Evolutionary conservation across 225 moss, liverwort and hornwort genomes (phyloP), one percentile per base, ranked within the genome.

Genomic region (Pseudisothecium myosuroides): DNA sequence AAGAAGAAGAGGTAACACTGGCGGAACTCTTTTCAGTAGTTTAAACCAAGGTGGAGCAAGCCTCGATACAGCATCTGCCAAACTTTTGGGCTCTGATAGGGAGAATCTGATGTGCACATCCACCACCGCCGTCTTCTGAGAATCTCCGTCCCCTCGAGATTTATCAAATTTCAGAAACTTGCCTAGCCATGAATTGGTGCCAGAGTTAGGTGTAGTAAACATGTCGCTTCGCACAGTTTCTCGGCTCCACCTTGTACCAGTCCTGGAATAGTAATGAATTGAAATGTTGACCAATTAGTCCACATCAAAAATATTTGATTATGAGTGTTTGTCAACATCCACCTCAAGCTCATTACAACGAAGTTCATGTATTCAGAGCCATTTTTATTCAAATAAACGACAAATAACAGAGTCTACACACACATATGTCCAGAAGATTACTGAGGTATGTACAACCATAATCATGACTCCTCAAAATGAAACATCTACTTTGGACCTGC

Each of bases 91-190:
- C 54, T 79, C 49, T 55, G 91, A 92, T 43, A 93, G 66, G 69
- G 92, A 90, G 22, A 94, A 77, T 67, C 90, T 91, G 74, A 92
- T 87, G 68, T 91, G 92, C 36, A 94, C 80, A 88, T 94, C 92
- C 88, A 93, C 86, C 26, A 94, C 87, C 47, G 88, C 83, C 34
- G 83, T 59, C 88, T 90, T 83, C 45, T 90, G 87, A n/a, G 88
- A 68, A 63, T 93, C 91, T 36, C 47, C 87, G 60, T 90, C 92
- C 32, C 49, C 72, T 13, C 29, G 45, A 69, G 59, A 63, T 80
- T 82, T 90, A 50, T 85, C 78, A 28, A 76, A 43, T 58, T 79
- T 88, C 62, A 92, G 67, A 37, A 89, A 84, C 69, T 87, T 90
- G 45, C 82, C 74, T 5, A 91, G 84, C 88, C 90, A 92, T 36